These are phyloP conservation scores for Hypsizygus ulmarius DNA, from an alignment of 1,284 basidiomycete species.

Conservation along the genomic window DNA sequence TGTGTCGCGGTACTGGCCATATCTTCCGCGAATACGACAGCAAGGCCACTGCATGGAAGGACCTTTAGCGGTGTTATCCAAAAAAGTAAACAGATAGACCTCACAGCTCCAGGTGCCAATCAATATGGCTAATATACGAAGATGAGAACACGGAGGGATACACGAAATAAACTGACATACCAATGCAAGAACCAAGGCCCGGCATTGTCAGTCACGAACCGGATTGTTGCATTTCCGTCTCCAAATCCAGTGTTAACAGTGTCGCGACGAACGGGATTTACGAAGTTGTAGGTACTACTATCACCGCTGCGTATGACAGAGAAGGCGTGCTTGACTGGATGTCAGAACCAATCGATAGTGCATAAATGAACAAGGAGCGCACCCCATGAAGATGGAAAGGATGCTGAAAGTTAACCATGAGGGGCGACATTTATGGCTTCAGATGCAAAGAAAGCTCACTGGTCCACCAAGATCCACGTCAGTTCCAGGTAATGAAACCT, in stretches of 20 bases:
- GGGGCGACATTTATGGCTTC: not conserved
- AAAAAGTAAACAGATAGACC: conserved; percentile 24
- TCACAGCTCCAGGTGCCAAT: conserved; percentile 41
- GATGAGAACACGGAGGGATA: conserved; percentile 1
- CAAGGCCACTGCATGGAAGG: conserved; percentile 28
- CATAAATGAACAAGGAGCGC: conserved; percentile 11
- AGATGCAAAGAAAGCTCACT: conserved; percentile 18
- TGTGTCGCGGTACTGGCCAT: conserved; percentile 18
- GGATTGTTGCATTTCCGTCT: conserved; percentile 33
- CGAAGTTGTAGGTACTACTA: conserved; percentile 31
- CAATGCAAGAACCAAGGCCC: conserved; percentile 49
- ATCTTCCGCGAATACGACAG: conserved; percentile 40
- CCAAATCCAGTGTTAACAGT: conserved; percentile 31
- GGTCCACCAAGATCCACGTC: conserved; percentile 19
- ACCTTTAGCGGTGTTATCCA: not conserved
- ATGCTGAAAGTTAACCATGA: conserved; percentile 20
- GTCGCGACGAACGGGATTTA: conserved; percentile 35
- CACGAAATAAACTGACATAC: conserved; percentile 16
- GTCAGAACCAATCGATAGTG: not conserved
- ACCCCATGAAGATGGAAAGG: conserved; percentile 40
- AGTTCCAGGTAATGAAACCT: conserved; percentile 19
- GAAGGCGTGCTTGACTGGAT: conserved; percentile 29
- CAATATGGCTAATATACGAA: conserved; percentile 34
- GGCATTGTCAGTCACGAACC: conserved; percentile 44
- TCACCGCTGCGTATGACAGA: conserved; percentile 34